Evolutionary conservation across 1,284 basidiomycete species (phyloP).

Genomic region (Heimioporus punctisporus): DNA sequence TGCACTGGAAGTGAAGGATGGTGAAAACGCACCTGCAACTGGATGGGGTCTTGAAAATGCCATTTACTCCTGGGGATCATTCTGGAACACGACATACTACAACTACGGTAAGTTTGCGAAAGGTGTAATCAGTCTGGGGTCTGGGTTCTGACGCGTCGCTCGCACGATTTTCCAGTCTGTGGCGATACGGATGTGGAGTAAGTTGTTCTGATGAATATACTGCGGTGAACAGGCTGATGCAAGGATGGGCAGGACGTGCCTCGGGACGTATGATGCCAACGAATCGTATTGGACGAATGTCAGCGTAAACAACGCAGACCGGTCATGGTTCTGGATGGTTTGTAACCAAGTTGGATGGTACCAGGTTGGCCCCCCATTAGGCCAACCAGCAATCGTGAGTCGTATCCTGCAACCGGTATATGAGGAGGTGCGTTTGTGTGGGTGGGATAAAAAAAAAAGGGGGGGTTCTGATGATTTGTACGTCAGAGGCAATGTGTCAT

Average conservation of each 20-base stretch:
- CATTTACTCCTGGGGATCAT: slow-evolving; percentile 60
- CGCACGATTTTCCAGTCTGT: slow-evolving; percentile 37
- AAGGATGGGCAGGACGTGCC: slow-evolving; percentile 36
- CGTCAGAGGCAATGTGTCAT: slow-evolving; percentile 62
- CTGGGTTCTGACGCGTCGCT: background rate
- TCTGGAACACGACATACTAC: slow-evolving; percentile 44
- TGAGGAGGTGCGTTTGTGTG: slow-evolving; percentile 46
- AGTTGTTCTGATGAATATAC: no score
- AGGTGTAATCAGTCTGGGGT: background rate
- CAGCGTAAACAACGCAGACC: slow-evolving; percentile 39
- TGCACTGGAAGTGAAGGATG: slow-evolving; percentile 69
- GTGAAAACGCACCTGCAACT: slow-evolving; percentile 48
- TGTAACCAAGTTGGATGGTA: slow-evolving; percentile 73
- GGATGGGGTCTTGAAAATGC: slow-evolving; percentile 72
- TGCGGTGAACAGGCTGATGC: no score
- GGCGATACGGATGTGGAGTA: slow-evolving; percentile 38
- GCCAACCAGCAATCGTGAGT: slow-evolving; percentile 55
- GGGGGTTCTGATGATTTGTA: no score
- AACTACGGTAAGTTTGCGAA: slow-evolving; percentile 34
- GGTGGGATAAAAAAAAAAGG: no score
- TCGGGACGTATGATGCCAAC: slow-evolving; percentile 46
- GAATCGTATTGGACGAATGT: slow-evolving; percentile 40
- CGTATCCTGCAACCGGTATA: slow-evolving; percentile 61
- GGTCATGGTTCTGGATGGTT: slow-evolving; percentile 52
- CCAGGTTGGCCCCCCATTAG: slow-evolving; percentile 60